phyloP scores from a whole-genome alignment of 2,329 filamentous ascomycete species.

The Talaromyces albobiverticillius region DNA sequence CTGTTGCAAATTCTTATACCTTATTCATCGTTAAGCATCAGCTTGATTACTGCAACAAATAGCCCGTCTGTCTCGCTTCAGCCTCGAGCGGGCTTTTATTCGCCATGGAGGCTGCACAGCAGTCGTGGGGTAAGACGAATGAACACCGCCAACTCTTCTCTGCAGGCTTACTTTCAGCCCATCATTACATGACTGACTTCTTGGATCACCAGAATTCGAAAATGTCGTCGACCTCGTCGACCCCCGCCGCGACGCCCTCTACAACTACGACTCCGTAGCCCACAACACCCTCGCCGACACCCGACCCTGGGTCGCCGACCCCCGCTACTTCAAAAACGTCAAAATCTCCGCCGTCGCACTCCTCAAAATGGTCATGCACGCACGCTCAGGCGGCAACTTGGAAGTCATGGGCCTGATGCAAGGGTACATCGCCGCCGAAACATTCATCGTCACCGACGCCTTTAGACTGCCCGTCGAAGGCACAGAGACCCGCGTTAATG shows the following conservation, averaged over 20 bases:
- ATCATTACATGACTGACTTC: background rate
- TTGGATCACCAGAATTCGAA: conserved; percentile 68
- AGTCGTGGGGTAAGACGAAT: conserved; percentile 56
- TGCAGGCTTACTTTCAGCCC: background rate
- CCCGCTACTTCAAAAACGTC: conserved; percentile 87
- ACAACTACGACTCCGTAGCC: conserved; percentile 69
- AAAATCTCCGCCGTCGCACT: conserved; percentile 91
- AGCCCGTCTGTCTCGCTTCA: no score
- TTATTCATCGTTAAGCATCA: no score
- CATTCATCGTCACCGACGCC: conserved; percentile 87
- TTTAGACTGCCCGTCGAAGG: conserved; percentile 94
- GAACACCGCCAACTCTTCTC: background rate
- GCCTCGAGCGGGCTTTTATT: background rate
- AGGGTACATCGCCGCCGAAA: conserved; percentile 81
- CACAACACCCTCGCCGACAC: conserved; percentile 64
- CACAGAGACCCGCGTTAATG: conserved; percentile 97
- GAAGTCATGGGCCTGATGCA: conserved; percentile 99
- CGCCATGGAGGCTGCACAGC: conserved; percentile 56
- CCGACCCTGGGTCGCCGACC: conserved; percentile 74
- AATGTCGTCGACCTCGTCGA: conserved; percentile 83
- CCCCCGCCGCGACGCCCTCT: conserved; percentile 83
- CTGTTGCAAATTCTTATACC: no score
- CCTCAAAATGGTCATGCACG: conserved; percentile 99
- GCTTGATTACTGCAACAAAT: no score
- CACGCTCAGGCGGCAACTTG: conserved; percentile 84